phyloP scores from a whole-genome alignment of 768 basidiomycete species.

The Suillus paluster region DNA sequence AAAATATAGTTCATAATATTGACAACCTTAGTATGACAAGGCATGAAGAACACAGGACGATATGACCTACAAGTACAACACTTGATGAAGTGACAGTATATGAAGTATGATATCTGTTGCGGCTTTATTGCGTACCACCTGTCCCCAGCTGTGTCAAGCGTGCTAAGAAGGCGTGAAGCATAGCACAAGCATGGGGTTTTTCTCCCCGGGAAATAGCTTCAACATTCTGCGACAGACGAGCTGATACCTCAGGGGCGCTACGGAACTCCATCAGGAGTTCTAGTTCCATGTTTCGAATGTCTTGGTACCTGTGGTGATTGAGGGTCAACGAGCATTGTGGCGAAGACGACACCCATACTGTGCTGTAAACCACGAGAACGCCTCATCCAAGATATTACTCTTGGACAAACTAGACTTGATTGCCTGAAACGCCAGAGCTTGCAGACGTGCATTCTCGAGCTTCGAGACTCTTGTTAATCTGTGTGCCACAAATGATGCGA shows the following conservation, averaged over 20 bases:
- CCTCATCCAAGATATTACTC: constrained; percentile 32
- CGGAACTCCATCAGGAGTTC: not conserved
- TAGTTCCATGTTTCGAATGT: constrained; percentile 14
- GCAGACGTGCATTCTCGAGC: not conserved
- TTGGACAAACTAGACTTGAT: constrained; percentile 27
- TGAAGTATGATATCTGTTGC: not conserved
- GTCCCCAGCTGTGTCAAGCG: not conserved
- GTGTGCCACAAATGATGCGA: not conserved
- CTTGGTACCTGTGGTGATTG: constrained; percentile 17
- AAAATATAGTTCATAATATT: not conserved
- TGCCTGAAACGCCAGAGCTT: constrained; percentile 21
- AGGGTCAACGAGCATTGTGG: not conserved
- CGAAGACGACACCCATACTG: constrained; percentile 18
- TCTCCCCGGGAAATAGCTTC: not conserved
- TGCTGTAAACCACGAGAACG: constrained; percentile 35
- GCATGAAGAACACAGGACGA: not conserved
- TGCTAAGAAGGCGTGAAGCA: not conserved
- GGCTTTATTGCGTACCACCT: not conserved
- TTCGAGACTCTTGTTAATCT: not conserved
- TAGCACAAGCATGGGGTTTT: not conserved
- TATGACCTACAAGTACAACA: not conserved
- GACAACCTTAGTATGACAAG: not conserved
- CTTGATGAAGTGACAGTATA: not conserved
- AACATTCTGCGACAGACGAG: not conserved
- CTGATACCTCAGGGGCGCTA: not conserved